A percentile compares a stretch with the other conserved stretches of the same genome.
Evolutionary conservation across 2,329 filamentous ascomycete species (phyloP).

Genomic region (Myriosclerotinia curreyana): DNA sequence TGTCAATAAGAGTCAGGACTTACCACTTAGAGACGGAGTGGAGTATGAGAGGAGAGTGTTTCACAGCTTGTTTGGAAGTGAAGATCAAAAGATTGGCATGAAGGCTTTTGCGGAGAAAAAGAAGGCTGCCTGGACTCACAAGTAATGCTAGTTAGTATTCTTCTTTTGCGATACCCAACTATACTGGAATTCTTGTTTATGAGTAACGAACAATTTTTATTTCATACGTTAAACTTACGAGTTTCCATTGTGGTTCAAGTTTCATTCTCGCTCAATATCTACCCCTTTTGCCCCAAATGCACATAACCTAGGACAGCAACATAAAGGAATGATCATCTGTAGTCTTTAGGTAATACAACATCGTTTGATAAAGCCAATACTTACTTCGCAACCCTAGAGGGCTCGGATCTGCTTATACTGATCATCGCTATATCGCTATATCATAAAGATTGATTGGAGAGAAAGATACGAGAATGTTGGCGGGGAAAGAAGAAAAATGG

Average conservation of each 20-base stretch:
- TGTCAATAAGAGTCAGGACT: conserved; percentile 98
- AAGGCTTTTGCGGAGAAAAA: conserved; percentile 92
- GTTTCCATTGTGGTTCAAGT: not conserved
- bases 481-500: too few relatives aligned
- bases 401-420: too few relatives aligned
- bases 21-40: conserved; percentile 81
- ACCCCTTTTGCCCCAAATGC: too few relatives aligned
- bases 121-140: conserved; percentile 85
- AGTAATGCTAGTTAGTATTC: conserved; percentile 45
- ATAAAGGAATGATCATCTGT: too few relatives aligned
- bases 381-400: too few relatives aligned
- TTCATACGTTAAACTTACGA: not conserved
- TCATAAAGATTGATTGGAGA: too few relatives aligned
- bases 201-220: not conserved
- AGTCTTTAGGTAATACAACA: too few relatives aligned
- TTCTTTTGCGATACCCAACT: not conserved
- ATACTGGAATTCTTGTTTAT: not conserved
- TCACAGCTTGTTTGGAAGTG: conserved; percentile 86
- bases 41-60: conserved; percentile 94
- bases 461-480: too few relatives aligned
- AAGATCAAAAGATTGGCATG: conserved; percentile 98
- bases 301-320: too few relatives aligned
- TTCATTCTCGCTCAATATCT: not conserved
- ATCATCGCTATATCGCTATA: too few relatives aligned
- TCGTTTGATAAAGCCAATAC: too few relatives aligned